These are phyloP conservation scores for Sporisorium reilianum DNA, from an alignment of 1,284 basidiomycete species.

Conservation along the genomic window DNA sequence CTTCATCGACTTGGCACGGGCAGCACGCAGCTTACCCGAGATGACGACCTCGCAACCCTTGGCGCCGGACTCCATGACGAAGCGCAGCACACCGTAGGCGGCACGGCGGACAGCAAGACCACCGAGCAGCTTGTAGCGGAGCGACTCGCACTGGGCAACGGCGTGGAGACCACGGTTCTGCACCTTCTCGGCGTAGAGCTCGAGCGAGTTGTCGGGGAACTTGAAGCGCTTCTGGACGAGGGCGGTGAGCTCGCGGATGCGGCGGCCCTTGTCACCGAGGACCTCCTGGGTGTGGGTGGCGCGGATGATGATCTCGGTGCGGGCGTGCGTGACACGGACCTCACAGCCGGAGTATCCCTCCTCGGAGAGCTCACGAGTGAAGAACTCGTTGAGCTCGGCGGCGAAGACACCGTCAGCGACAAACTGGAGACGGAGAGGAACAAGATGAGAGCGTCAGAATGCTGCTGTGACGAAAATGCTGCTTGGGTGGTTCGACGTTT, in stretches of 20 bases:
- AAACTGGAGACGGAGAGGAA: slow-evolving; percentile 75
- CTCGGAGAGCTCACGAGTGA: slow-evolving; percentile 96
- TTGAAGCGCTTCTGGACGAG: slow-evolving; percentile 99
- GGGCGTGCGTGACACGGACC: slow-evolving; percentile 98
- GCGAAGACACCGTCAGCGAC: slow-evolving; percentile 99
- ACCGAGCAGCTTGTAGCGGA: slow-evolving; percentile 99
- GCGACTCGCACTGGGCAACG: slow-evolving; percentile 97
- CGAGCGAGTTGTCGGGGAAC: slow-evolving; percentile 97
- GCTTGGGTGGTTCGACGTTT: too few relatives aligned
- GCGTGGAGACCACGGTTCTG: slow-evolving; percentile 98
- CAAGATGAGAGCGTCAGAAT: slow-evolving; percentile 15
- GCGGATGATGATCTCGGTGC: slow-evolving; percentile 99
- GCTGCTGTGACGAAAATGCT: background rate
- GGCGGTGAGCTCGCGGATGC: slow-evolving; percentile 97
- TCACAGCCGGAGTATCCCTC: slow-evolving; percentile 99
- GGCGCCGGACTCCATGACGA: slow-evolving; percentile 99
- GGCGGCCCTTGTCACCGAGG: slow-evolving; percentile 98
- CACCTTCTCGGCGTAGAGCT: slow-evolving; percentile 99
- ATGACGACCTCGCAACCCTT: slow-evolving; percentile 99
- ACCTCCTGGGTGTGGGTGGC: slow-evolving; percentile 99
- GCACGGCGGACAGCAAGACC: slow-evolving; percentile 99
- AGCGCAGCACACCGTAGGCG: slow-evolving; percentile 99
- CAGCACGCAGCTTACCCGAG: slow-evolving; percentile 98
- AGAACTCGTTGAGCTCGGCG: slow-evolving; percentile 98
- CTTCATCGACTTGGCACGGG: slow-evolving; percentile 99